A percentile compares a stretch with the other conserved stretches of the same genome.
phyloP scores from a whole-genome alignment of 768 basidiomycete genomes.

The Suillus subluteus region DNA sequence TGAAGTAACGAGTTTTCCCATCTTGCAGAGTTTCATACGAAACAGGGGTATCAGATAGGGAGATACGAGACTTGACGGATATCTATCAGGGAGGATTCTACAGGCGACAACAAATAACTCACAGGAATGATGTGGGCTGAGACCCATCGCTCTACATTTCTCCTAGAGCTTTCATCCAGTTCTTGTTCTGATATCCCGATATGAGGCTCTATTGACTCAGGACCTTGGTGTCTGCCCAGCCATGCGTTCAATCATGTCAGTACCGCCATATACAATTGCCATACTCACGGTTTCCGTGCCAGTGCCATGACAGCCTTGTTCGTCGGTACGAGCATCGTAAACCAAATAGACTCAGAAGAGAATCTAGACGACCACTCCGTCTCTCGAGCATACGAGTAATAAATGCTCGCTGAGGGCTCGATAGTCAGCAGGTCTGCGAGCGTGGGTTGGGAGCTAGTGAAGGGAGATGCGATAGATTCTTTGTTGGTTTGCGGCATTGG shows the following conservation, averaged over 20 bases:
- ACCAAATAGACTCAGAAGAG: conserved; percentile 25
- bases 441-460: conserved; percentile 52
- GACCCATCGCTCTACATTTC: conserved; percentile 80
- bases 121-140: conserved; percentile 86
- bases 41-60: conserved; percentile 39
- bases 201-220: conserved; percentile 42
- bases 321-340: conserved; percentile 79
- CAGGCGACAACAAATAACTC: conserved; percentile 6
- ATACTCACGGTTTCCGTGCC: conserved; percentile 76
- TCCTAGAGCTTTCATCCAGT: conserved; percentile 58
- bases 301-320: conserved; percentile 89
- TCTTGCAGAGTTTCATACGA: conserved; percentile 62
- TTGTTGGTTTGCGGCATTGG: conserved; percentile 21
- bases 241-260: neutral
- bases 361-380: conserved; percentile 61
- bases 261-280: neutral
- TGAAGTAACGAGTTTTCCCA: conserved; percentile 59
- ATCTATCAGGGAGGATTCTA: neutral
- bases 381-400: conserved; percentile 83
- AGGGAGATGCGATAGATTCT: conserved; percentile 35
- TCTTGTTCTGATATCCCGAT: conserved; percentile 69
- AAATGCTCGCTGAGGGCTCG: conserved; percentile 75
- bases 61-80: conserved; percentile 44
- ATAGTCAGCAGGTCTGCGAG: conserved; percentile 81
- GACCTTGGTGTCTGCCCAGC: conserved; percentile 60